Conservation (phyloP, 352 stramenopile species). For the Globisporangium solare region DNA sequence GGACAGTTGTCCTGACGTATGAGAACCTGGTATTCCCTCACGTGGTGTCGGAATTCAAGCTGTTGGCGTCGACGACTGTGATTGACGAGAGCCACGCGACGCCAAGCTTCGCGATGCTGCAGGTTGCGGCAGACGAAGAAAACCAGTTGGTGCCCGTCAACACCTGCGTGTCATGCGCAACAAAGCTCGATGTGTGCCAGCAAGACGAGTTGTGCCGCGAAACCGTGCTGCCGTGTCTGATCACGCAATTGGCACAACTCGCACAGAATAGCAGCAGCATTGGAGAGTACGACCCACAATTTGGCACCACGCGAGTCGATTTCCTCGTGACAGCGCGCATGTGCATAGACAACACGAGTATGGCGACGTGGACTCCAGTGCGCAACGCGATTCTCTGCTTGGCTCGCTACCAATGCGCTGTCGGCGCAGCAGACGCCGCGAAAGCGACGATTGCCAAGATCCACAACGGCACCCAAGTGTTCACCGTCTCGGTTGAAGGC, state of each 20-base stretch:
- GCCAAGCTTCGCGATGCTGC: neutral
- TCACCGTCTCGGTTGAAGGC: neutral
- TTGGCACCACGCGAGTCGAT: slow-evolving; percentile 1
- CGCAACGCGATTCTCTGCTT: slow-evolving; percentile 8
- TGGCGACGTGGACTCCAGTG: slow-evolving; percentile 7
- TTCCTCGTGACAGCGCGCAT: neutral
- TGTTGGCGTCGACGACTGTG: neutral
- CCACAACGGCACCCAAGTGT: slow-evolving; percentile 12
- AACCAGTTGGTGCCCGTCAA: neutral
- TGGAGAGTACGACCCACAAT: neutral
- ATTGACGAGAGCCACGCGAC: slow-evolving; percentile 3
- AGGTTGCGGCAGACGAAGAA: slow-evolving; percentile 6
- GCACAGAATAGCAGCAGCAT: neutral
- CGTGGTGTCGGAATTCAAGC: slow-evolving; percentile 7
- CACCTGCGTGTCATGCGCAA: slow-evolving; percentile 1
- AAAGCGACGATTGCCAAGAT: slow-evolving; percentile 4
- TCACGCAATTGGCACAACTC: neutral
- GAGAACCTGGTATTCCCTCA: slow-evolving; percentile 13
- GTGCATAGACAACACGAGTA: neutral
- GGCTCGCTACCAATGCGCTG: neutral
- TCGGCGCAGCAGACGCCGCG: neutral
- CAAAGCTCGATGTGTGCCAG: slow-evolving; percentile 6
- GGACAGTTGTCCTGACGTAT: slow-evolving; percentile 5
- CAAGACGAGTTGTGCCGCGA: slow-evolving; percentile 6
- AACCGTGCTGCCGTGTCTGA: slow-evolving; percentile 5